Base-by-base conservation (phyloP, 768 basidiomycete species). In the Phaeotremella fagi region DNA sequence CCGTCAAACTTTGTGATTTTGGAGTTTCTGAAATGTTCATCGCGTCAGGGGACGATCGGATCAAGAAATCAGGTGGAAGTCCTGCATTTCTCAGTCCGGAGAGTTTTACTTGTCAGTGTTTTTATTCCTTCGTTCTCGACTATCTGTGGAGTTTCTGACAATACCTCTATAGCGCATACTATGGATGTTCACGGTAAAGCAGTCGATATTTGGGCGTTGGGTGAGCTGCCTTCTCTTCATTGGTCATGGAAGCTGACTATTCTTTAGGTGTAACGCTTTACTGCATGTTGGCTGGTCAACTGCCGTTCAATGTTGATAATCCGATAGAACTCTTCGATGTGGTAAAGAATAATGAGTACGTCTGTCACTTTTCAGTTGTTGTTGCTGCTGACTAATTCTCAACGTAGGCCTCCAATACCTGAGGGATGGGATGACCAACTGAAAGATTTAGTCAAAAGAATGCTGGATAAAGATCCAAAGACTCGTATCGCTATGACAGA, bases 11-110 rank as follows among this genome's bases (percentile, higher is more conserved):
- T 22, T 75, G 75, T 52, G 75, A 75, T 52, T 75, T 75, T 57
- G 75, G 75, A 22, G 75, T 75, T 1, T 72, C 70, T 14, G 73
- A 75, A 48, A 71, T 74, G 71, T 75, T 75, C 42, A 56, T 59
- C 4, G 54, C 52, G 20, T 33, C 50, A 4, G 73, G 69, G 4
- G 75, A 75, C 47, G 72, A 73, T 52, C 43, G 61, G 44, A 64
- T 75, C 45, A 70, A 65, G 53, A 71, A 71, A 43, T 70, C 60
- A 24, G 72, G 63, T 5, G 75, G 75, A 2, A 75, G 72, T 66
- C 73, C 75, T 1, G 75, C 75, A 5, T 75, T 75, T 54, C 67
- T 73, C 50, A 70, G 69, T 53, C 71, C 71, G 7, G 73, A 74
- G 37, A 66, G 66, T 43, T 66, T 68, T 33, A 61, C 57, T 24